Base-by-base conservation (phyloP, 305 asterid genomes). In the Rubia peregrina region DNA sequence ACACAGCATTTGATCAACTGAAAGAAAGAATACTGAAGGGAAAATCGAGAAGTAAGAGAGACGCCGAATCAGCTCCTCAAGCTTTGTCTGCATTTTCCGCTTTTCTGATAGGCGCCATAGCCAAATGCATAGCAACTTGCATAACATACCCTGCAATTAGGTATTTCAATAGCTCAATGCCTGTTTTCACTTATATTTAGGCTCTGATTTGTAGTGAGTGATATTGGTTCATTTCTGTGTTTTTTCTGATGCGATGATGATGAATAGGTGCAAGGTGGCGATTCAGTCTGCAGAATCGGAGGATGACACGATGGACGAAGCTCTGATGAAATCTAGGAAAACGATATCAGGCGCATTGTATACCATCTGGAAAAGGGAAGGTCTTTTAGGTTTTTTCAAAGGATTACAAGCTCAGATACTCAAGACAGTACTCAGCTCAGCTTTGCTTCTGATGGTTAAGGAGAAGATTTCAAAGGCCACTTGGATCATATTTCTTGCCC, bases 331-430 rank as follows among this genome's bases (percentile, higher is more conserved):
- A 70, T 65, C 86, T 76, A 79, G 89, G 56, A 91, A 84, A 83
- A 86, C 96, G 38, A 75, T 88, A 44, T 71, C 81, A 0, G 95
- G 90, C n/a, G 85, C 93, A 5, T 49, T 93, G 63, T 69, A 19
- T 70, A 81, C 91, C 55, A 83, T 91, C 42, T 91, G 93, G 89
- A 85, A 88, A 78, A 86, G 71, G 78, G 97, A 91, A 84, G 96
- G 97, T 48, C 48, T 88, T 33, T 80, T 85, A 16, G 96, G 98
- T 17, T 89, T 93, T 83, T 91, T 80, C 88, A 93, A 91, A 83
- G 97, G 97, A 49, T 75, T 91, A 74, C 85, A 88, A 57, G 95
- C 96, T n/a, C 98, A 91, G 77, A 88, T 93, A 75, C 84, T 93
- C 75, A 93, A 93, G 79, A 93, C 98, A n/a, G 96, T 91, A 66